Evolutionary conservation across 371 early-diverging fungal genomes (phyloP).

Genomic region (Phascolomyces articulosus): DNA sequence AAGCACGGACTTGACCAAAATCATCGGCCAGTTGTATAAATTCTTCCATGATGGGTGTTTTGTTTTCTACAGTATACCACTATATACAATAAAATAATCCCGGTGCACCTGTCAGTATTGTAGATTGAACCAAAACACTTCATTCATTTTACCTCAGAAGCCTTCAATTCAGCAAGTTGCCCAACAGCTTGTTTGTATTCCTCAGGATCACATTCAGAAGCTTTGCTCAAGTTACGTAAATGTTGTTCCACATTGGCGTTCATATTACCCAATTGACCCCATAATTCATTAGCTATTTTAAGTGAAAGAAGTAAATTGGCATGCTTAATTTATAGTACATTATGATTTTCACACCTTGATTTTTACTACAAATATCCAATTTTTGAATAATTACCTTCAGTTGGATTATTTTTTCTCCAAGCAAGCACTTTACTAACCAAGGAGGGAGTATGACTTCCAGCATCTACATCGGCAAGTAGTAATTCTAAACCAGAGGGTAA

Average conservation of each 20-base stretch:
- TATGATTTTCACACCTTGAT: too few species aligned
- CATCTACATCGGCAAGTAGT: constrained; percentile 90
- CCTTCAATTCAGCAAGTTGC: constrained; percentile 25
- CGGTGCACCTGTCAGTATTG: too few species aligned
- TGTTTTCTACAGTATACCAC: constrained; percentile 9
- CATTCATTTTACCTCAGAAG: constrained; percentile 22
- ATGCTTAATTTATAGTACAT: too few species aligned
- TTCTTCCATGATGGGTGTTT: constrained; percentile 6
- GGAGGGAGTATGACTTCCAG: constrained; percentile 92
- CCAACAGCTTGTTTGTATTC: constrained; percentile 48
- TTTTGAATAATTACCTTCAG: constrained; percentile 43
- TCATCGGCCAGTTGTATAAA: constrained; percentile 28
- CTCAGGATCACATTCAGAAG: constrained; percentile 25
- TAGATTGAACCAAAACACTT: too few species aligned
- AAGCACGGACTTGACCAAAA: constrained; percentile 49
- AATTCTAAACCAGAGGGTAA: constrained; percentile 79
- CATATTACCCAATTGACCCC: constrained; percentile 56
- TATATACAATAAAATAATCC: neutral
- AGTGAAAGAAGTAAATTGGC: neutral
- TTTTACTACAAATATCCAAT: too few species aligned
- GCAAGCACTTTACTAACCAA: constrained; percentile 86
- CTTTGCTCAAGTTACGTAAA: constrained; percentile 39
- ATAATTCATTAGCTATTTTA: constrained; percentile 52
- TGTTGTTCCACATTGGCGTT: constrained; percentile 56
- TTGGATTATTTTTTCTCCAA: constrained; percentile 79